phyloP scores from a whole-genome alignment of 2,329 filamentous ascomycete genomes.

The Neospermospora avenae region DNA sequence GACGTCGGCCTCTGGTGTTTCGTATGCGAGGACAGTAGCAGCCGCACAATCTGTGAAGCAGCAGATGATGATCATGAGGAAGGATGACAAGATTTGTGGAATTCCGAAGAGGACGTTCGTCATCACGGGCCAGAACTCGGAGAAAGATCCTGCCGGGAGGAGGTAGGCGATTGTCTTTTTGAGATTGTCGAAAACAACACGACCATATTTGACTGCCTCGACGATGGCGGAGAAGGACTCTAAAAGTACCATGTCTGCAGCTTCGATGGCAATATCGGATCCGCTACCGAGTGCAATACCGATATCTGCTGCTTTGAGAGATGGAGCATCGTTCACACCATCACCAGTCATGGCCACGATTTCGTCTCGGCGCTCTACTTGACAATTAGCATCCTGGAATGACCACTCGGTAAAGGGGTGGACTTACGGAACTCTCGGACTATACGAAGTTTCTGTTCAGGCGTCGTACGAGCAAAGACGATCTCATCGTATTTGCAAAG shows the following conservation, averaged over 20 bases:
- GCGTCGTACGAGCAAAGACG: conserved; percentile 73
- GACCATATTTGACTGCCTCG: conserved; percentile 67
- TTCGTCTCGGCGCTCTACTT: conserved; percentile 47
- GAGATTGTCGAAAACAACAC: conserved; percentile 76
- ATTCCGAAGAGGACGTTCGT: conserved; percentile 61
- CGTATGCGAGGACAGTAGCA: conserved; percentile 71
- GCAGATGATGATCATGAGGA: conserved; percentile 48
- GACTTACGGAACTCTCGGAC: conserved; percentile 62
- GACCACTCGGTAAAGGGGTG: too few relatives aligned
- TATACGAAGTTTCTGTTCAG: conserved; percentile 76
- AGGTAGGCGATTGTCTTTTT: conserved; percentile 65
- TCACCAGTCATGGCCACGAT: conserved; percentile 54
- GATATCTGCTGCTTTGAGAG: conserved; percentile 62
- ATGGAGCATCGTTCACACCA: conserved; percentile 49
- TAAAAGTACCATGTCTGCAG: conserved; percentile 59
- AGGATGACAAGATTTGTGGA: conserved; percentile 56
- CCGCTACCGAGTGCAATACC: conserved; percentile 57
- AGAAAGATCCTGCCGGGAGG: conserved; percentile 57
- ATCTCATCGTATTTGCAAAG: conserved; percentile 66
- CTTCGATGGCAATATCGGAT: conserved; percentile 59
- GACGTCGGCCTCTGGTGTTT: conserved; percentile 73
- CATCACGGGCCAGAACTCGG: conserved; percentile 60
- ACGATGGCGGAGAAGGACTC: conserved; percentile 71
- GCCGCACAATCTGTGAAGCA: conserved; percentile 77
- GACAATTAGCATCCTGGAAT: not conserved